These are phyloP conservation scores for Paecilomyces niveus DNA, from an alignment of 2,329 filamentous ascomycete species.

Conservation along the genomic window DNA sequence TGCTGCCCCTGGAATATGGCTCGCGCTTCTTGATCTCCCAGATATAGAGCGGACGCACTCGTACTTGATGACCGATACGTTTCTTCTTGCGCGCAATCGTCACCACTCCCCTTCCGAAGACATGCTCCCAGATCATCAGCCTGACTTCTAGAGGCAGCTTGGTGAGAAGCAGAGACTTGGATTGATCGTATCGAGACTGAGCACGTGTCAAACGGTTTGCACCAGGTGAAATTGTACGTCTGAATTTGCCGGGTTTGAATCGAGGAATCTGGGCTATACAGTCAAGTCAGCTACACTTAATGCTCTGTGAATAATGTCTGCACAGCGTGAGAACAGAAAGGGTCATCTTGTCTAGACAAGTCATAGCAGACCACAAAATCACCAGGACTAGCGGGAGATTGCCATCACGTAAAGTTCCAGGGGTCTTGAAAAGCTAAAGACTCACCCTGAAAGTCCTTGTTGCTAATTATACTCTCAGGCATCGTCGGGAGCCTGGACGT, in stretches of 20 bases:
- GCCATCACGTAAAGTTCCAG: not conserved
- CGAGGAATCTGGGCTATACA: not conserved
- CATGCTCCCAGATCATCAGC: not conserved
- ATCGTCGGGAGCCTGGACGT: not conserved
- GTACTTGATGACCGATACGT: not conserved
- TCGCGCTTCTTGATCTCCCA: not conserved
- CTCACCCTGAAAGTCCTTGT: not conserved
- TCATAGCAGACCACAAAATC: not conserved
- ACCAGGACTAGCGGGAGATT: not conserved
- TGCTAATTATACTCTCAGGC: not conserved
- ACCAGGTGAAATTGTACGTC: not conserved
- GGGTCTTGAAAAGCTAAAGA: not conserved
- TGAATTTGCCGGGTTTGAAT: not conserved
- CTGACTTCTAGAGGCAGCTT: not conserved
- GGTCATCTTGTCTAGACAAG: not conserved
- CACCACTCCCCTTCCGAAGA: not conserved
- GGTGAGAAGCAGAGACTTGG: not conserved
- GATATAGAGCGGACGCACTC: not conserved
- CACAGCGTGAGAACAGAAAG: not conserved
- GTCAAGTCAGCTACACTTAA: not conserved
- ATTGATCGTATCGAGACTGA: not conserved
- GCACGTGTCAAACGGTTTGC: not conserved
- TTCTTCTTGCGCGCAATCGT: not conserved
- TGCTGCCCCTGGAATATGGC: not conserved
- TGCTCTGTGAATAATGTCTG: not conserved